These are phyloP conservation scores for Paecilomyces sp. DNA, from an alignment of 2,329 filamentous ascomycete species.

Conservation along the genomic window DNA sequence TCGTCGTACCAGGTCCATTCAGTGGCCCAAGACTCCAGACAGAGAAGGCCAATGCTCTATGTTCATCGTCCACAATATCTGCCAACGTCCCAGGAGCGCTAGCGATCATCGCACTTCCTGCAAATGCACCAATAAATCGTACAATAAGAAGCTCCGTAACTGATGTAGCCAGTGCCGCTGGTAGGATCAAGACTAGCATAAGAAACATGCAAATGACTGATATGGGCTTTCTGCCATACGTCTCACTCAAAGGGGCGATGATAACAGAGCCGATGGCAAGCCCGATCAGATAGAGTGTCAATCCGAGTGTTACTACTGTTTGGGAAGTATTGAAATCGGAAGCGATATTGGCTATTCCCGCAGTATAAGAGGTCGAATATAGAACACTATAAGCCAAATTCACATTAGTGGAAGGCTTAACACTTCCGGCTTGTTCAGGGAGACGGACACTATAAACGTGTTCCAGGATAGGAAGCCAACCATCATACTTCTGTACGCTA, in stretches of 20 bases:
- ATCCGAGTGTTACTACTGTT: constrained; percentile 62
- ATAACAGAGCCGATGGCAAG: constrained; percentile 65
- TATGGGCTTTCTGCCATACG: constrained; percentile 46
- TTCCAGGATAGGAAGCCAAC: constrained; percentile 52
- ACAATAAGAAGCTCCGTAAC: constrained; percentile 62
- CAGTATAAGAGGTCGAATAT: constrained; percentile 74
- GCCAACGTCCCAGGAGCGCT: constrained; percentile 78
- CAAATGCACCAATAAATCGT: constrained; percentile 67
- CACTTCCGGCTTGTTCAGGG: background rate
- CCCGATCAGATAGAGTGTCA: constrained; percentile 73
- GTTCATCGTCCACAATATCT: constrained; percentile 74
- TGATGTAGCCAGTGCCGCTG: constrained; percentile 62
- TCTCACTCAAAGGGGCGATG: constrained; percentile 58
- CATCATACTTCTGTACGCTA: constrained; percentile 50
- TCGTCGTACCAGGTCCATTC: constrained; percentile 55
- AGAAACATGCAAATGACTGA: constrained; percentile 59
- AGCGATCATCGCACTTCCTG: constrained; percentile 71
- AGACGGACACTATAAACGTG: constrained; percentile 46
- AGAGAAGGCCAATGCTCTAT: constrained; percentile 73
- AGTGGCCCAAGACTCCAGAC: constrained; percentile 79
- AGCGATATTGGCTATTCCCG: constrained; percentile 62
- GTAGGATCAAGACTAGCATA: constrained; percentile 64
- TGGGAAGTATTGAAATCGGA: constrained; percentile 55
- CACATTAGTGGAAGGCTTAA: constrained; percentile 10
- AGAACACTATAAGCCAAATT: constrained; percentile 43